Base-by-base conservation (phyloP, 768 basidiomycete species). In the Tricholomella constricta region DNA sequence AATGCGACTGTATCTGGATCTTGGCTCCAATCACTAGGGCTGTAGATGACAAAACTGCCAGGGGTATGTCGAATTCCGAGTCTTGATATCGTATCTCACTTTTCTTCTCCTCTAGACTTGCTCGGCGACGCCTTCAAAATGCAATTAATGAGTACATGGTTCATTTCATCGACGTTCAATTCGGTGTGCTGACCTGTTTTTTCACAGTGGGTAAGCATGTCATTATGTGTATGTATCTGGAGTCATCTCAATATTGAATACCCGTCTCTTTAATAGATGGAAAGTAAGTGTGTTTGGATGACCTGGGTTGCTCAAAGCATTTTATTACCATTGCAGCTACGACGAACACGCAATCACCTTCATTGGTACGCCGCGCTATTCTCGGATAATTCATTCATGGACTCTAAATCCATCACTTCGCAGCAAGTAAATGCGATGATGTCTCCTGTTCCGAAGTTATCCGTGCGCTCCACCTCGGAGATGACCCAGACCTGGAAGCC, bases 401-500 rank as follows among this genome's bases (percentile, higher is more conserved):
- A 1, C 10, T 48, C 48, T 48, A 44, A 22, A 40, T 14, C 25
- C 26, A 17, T 23, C 8, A 35, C 23, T 10, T 35, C 49, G 9
- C 52, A 82, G 83, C 83, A 6, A 81, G 78, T 57, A 85, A 86
- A 64, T 81, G 81, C 51, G 84, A 86, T 49, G 84, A 86, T 55
- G 77, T 86, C 12, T 82, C 81, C 11, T 83, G 81, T 48, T 78
- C 78, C 0, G 83, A 85, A 56, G 76, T 83, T 35, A 78, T 84
- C 43, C 65, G 65, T 8, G 76, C 79, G 0, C 71, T 86, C 40
- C 58, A 68, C 20, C 73, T 85, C 4, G 75, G 79, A 3, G 78
- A 82, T 45, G 79, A 84, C n/a, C 73, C 76, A 0, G 75, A 77
- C 45, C 68, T 84, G 15, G 76, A 79, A 47, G 73, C 65, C 1